These are phyloP conservation scores for Metschnikowia lachancei DNA, from an alignment of 805 yeast species.

Conservation along the genomic window DNA sequence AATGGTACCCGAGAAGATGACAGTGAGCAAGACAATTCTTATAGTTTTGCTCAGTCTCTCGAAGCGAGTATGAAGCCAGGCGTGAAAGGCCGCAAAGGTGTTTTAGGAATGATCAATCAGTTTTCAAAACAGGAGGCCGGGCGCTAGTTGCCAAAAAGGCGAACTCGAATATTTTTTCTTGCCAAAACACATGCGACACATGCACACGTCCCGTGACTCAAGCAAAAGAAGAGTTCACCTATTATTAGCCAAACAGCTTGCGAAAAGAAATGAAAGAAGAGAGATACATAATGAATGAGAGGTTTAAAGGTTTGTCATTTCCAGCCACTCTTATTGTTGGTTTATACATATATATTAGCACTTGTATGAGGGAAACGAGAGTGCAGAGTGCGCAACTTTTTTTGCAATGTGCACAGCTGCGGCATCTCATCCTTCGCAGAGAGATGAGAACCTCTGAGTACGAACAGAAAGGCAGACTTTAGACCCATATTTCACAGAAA, in stretches of 20 bases:
- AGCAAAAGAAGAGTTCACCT: neutral
- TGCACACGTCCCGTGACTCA: too few relatives aligned
- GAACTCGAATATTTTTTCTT: too few relatives aligned
- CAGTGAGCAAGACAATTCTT: constrained; percentile 26
- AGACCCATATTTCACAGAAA: too few relatives aligned
- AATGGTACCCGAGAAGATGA: neutral
- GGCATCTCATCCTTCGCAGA: constrained; percentile 9
- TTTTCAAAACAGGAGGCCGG: constrained; percentile 57
- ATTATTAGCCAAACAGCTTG: too few relatives aligned
- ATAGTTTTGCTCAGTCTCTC: constrained; percentile 24
- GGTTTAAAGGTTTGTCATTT: too few relatives aligned
- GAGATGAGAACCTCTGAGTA: constrained; percentile 4
- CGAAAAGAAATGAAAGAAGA: too few relatives aligned
- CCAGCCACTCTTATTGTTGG: too few relatives aligned
- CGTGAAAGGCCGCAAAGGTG: constrained; percentile 48
- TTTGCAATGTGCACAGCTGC: constrained; percentile 1
- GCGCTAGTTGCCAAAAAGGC: constrained; percentile 14
- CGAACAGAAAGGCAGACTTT: neutral
- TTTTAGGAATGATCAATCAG: constrained; percentile 76
- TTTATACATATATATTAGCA: neutral
- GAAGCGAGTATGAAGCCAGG: constrained; percentile 34
- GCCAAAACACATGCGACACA: too few relatives aligned
- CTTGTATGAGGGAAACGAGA: neutral
- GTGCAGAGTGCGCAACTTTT: constrained; percentile 5
- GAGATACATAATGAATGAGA: too few relatives aligned